Percentiles rank a stretch among this genome's conserved stretches.
phyloP scores from a whole-genome alignment of 148 eudicot species.

The Chenopodium quinoa region DNA sequence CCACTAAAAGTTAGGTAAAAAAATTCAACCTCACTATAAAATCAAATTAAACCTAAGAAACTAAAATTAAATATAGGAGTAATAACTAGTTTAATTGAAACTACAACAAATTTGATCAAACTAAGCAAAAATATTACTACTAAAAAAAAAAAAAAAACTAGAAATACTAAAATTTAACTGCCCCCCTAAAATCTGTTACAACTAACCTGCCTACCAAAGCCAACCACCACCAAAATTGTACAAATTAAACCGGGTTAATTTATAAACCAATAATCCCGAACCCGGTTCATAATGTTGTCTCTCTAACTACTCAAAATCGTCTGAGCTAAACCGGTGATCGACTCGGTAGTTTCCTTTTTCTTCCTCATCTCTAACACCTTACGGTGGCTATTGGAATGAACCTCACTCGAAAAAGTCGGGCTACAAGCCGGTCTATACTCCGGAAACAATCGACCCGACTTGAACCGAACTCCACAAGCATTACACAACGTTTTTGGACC shows the following conservation, averaged over 20 bases:
- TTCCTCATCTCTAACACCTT: constrained; percentile 84
- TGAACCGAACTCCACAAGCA: constrained; percentile 89
- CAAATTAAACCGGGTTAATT: constrained; percentile 38
- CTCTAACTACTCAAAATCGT: constrained; percentile 32
- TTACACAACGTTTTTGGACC: constrained; percentile 84
- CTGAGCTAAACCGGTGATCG: constrained; percentile 26
- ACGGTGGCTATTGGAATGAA: constrained; percentile 86
- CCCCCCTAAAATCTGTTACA: constrained; percentile 33
- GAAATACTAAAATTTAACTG: constrained; percentile 22
- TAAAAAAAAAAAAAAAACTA: constrained; percentile 9
- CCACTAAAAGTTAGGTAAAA: not conserved
- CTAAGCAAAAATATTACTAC: constrained; percentile 23
- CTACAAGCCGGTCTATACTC: constrained; percentile 93
- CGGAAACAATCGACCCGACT: constrained; percentile 79
- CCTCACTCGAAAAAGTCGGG: constrained; percentile 65
- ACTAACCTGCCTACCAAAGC: constrained; percentile 34
- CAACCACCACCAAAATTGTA: constrained; percentile 49
- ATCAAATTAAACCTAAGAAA: constrained; percentile 26
- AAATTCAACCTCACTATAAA: constrained; percentile 17
- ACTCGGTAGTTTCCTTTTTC: constrained; percentile 50
- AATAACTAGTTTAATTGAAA: constrained; percentile 18
- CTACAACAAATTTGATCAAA: constrained; percentile 31
- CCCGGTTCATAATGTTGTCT: constrained; percentile 34
- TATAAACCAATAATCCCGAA: constrained; percentile 12
- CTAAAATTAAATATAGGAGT: constrained; percentile 25